Evolutionary conservation across 2,329 filamentous ascomycete genomes (phyloP).

Genomic region (Keithomyces neogunnii): DNA sequence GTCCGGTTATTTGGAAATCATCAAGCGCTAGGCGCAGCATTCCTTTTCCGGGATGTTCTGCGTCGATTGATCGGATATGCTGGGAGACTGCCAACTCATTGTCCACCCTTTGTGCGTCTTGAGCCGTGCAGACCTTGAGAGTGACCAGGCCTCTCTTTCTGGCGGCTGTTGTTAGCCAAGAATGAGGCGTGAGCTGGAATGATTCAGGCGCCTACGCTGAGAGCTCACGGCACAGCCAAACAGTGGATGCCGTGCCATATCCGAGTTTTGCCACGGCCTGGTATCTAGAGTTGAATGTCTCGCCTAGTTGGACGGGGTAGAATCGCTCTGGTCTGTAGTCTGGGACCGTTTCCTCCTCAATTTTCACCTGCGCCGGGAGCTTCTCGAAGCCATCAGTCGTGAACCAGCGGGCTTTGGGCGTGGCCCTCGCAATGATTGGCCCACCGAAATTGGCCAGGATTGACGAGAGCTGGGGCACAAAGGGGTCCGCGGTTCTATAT

Average conservation of each 20-base stretch:
- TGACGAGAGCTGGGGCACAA: too few species aligned
- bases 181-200: not conserved
- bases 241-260: slow-evolving; percentile 30
- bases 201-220: not conserved
- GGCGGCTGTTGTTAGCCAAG: not conserved
- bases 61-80: not conserved
- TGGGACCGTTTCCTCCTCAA: slow-evolving; percentile 15
- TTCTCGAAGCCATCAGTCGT: slow-evolving; percentile 3
- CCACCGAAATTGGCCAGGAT: too few species aligned
- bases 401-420: too few species aligned
- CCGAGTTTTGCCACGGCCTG: slow-evolving; percentile 31
- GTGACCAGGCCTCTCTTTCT: not conserved
- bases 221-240: slow-evolving; percentile 30
- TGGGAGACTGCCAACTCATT: not conserved
- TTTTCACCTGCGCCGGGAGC: not conserved
- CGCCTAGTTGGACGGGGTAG: slow-evolving; percentile 16
- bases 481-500: too few species aligned
- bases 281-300: slow-evolving; percentile 21
- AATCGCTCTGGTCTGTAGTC: slow-evolving; percentile 14
- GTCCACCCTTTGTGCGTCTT: not conserved
- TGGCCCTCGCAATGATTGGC: too few species aligned
- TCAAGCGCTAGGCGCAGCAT: not conserved
- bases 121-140: not conserved
- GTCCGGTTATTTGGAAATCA: slow-evolving; percentile 3
- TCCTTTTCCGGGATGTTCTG: not conserved